These are phyloP conservation scores for Laburnicola sp. DNA, from an alignment of 2,329 filamentous ascomycete species.

Conservation along the genomic window DNA sequence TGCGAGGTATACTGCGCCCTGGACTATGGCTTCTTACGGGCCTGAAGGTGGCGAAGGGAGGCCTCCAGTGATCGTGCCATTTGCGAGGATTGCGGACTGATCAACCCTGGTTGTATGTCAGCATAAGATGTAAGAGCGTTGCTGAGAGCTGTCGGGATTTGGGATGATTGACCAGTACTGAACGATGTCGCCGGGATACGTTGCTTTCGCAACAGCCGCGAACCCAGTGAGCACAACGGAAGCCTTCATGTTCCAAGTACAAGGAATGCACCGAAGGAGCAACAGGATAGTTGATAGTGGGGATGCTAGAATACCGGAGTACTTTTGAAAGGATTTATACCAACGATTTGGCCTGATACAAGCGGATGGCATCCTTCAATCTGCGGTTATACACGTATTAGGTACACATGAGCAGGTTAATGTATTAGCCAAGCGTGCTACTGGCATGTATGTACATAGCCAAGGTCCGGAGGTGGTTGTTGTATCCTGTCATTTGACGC, in stretches of 20 bases:
- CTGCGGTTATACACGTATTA: not conserved
- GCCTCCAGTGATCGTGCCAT: constrained; percentile 29
- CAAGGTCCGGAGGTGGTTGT: not conserved
- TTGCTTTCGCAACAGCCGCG: not conserved
- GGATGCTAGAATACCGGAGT: too few species aligned
- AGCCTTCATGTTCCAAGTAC: not conserved
- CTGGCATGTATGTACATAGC: not conserved
- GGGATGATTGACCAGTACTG: not conserved
- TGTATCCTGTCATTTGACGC: constrained; percentile 1
- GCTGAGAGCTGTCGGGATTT: too few species aligned
- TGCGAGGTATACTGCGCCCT: constrained; percentile 29
- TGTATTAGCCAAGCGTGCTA: not conserved
- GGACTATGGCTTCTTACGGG: constrained; percentile 31
- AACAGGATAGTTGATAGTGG: too few species aligned
- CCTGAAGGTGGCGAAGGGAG: constrained; percentile 32
- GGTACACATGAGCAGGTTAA: not conserved
- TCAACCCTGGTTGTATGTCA: constrained; percentile 19
- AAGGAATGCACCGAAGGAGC: not conserved
- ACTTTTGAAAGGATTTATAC: not conserved
- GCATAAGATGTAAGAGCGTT: too few species aligned
- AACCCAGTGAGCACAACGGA: not conserved
- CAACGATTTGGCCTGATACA: not conserved
- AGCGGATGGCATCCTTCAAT: not conserved
- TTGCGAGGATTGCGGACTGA: constrained; percentile 24
- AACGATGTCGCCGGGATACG: constrained; percentile 1